Evolutionary conservation across 176 grass and related monocot species (phyloP), one percentile per base, ranked within the genome.

Genomic region (Phoenix roebelenii): DNA sequence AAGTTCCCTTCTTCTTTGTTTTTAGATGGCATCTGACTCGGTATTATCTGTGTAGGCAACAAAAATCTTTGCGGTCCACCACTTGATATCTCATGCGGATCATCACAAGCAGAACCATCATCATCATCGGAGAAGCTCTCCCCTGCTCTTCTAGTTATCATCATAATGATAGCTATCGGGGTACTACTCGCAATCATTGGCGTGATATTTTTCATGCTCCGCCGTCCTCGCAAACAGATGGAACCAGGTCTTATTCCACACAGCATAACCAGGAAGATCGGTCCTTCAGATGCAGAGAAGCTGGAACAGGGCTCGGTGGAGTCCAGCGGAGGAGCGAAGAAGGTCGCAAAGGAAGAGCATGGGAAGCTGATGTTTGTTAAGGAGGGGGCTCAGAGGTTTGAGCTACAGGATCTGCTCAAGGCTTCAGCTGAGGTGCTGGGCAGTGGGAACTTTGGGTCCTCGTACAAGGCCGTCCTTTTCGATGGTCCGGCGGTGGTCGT

Each of bases 391-490:
- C 22, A 54, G 29, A 74, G 70, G 70, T 98, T 98, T 52, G 84
- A 76, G 59, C 73, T 98, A n/a, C 81, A 92, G 55, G 93, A 98
- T 74, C 57, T 98, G 55, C 73, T 98, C 19, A 72, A 82, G 59
- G 72, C 93, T 0, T 89, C 87, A 0, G 88, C 93, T 2, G 93
- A 98, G 71, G 80, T 92, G 63, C 69, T 98, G 3, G 88, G 88
- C n/a, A 92, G 82, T 72, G 88, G 84, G 48, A 90, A 79, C 72
- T 85, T 98, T 35, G 87, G 93, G 22, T 79, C 87, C 16, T 92
- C 93, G 4, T 98, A 98, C 79, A 98, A 92, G 82, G 88, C 88
- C 6, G 72, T 61, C 1, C 67, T 83, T 20, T 7, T 83, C 1
- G 71, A 78, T 5, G 93, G 84, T 0, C 76, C 60, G 2, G 50